Base-by-base conservation (phyloP, 2,329 filamentous ascomycete genomes). In the Ophiocordyceps australis region DNA sequence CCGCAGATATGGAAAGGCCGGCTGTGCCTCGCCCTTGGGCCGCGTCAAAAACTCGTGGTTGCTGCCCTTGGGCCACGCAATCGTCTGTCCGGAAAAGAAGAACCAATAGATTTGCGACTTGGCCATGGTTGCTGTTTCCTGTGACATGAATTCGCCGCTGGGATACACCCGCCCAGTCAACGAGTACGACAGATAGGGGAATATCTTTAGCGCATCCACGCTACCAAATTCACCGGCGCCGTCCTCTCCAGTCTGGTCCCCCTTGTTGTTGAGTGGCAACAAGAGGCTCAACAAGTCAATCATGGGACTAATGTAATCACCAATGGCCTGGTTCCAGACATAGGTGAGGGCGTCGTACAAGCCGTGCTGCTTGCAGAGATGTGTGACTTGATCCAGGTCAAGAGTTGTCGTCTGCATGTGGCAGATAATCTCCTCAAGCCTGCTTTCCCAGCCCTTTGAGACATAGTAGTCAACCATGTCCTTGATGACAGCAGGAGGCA, bases 321-420 rank as follows among this genome's bases (percentile, higher is more conserved):
- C 59, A 16, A 98, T 57, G 3, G 82, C 83, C 47, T 81, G 76
- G 32, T 92, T 95, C 89, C 89, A 98, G 28, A 98, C 79, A 45
- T 95, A 94, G 22, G 91, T 83, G 29, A 94, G 66, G 3, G 89
- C 91, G 49, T 98, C 91, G 43, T 94, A 98, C 4, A 98, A 64
- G 35, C 77, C 71, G 46, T 95, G 74, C 43, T 86, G 76, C 47
- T 89, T 92, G 61, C 89, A 98, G 14, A 98, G 59, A 9, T 67
- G 65, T 1, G 86, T 94, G 30, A 92, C 72, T 48, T 95, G 81
- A 45, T 98, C 86, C 37, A 98, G 73, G 45, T 98, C 91, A 43
- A 98, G 73, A 0, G 83, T 93, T 10, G 69, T 60, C 2, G 86
- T 92, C 39, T 93, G 77, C 53, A 98, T 75, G 35, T 86, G 75